Conservation (phyloP, 1,284 basidiomycete genomes). For the Ustilago vetiveriae region DNA sequence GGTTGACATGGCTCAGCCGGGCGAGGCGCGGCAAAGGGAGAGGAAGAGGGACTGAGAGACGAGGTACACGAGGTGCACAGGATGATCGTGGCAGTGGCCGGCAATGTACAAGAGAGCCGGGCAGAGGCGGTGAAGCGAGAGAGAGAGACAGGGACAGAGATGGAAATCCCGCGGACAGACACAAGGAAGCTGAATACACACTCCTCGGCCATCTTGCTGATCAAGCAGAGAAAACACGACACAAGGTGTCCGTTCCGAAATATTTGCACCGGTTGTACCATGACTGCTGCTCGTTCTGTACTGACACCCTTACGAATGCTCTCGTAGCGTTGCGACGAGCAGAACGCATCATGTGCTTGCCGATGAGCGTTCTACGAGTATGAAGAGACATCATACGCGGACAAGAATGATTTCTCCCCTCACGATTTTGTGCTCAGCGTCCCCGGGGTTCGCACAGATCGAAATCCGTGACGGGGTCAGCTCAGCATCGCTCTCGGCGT, state of each 20-base stretch:
- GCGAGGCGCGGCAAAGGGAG: too few species aligned
- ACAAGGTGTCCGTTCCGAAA: background rate
- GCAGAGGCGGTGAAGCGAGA: background rate
- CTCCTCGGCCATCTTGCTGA: background rate
- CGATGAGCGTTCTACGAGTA: background rate
- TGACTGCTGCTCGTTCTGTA: too few species aligned
- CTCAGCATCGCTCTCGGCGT: background rate
- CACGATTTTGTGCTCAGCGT: background rate
- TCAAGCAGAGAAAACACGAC: background rate
- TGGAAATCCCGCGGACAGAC: conserved; percentile 6
- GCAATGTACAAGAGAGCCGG: background rate
- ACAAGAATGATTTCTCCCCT: too few species aligned
- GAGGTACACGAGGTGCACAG: background rate
- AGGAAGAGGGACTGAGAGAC: too few species aligned
- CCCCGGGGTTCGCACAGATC: background rate
- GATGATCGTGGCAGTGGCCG: background rate
- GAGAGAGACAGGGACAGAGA: background rate
- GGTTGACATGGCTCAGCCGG: too few species aligned
- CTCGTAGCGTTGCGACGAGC: too few species aligned
- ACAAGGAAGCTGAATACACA: conserved; percentile 8
- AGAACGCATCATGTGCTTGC: too few species aligned
- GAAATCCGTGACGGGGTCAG: background rate
- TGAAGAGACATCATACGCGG: too few species aligned
- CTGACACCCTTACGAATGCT: background rate
- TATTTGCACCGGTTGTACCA: background rate